These are phyloP conservation scores for Tillandsia fasciculata DNA, from an alignment of 176 grass and related monocot genomes.

Conservation along the genomic window DNA sequence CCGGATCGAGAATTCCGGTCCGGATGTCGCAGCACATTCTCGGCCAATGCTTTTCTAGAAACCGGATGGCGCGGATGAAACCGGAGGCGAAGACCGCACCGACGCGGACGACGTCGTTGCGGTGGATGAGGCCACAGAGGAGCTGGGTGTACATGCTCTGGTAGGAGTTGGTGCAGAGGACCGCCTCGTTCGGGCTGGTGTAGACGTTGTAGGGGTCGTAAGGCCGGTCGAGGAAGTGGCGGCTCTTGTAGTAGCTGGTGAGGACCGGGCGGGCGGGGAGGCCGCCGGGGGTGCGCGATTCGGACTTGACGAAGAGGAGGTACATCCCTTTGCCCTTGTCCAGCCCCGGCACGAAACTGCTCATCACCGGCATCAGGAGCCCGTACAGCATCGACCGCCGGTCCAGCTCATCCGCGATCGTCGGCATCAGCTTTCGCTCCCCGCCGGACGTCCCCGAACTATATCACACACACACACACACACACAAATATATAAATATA, in stretches of 20 bases:
- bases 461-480: background rate
- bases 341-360: constrained; percentile 57
- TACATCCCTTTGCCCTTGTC: constrained; percentile 94
- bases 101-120: constrained; percentile 67
- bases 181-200: constrained; percentile 83
- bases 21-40: constrained; percentile 72
- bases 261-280: constrained; percentile 72
- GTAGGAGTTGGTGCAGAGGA: constrained; percentile 83
- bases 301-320: constrained; percentile 79
- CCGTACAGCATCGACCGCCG: constrained; percentile 65
- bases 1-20: constrained; percentile 47
- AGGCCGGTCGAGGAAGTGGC: constrained; percentile 67
- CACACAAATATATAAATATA: background rate
- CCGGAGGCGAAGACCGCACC: constrained; percentile 91
- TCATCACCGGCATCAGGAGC: constrained; percentile 92
- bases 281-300: constrained; percentile 72
- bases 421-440: constrained; percentile 93
- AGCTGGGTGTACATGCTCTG: constrained; percentile 98
- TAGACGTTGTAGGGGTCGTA: constrained; percentile 68
- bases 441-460: constrained; percentile 95
- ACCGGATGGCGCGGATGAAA: constrained; percentile 79
- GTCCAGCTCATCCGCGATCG: constrained; percentile 77
- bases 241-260: constrained; percentile 89
- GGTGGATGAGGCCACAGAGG: constrained; percentile 75
- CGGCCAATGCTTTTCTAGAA: constrained; percentile 85